These are phyloP conservation scores for Coemansia sp. DNA, from an alignment of 192 early-diverging fungal species.

Conservation along the genomic window DNA sequence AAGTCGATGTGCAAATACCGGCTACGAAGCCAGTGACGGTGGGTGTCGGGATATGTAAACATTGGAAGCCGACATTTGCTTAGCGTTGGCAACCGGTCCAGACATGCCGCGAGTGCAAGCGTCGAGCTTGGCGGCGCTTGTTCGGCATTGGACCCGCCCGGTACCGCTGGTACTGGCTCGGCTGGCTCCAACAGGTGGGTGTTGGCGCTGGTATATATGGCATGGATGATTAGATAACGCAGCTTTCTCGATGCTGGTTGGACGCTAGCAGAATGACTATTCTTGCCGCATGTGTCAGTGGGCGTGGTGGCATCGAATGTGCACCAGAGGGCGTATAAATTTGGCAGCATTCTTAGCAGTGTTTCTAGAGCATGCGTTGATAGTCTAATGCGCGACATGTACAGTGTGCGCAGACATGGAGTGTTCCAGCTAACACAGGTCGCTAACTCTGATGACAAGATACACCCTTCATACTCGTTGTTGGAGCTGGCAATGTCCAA, in stretches of 20 bases:
- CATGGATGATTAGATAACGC: slow-evolving; percentile 44
- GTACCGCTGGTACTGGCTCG: neutral
- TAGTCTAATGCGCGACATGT: slow-evolving; percentile 37
- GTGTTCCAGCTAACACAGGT: slow-evolving; percentile 26
- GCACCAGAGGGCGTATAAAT: slow-evolving; percentile 48
- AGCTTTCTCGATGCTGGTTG: neutral
- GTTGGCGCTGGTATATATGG: slow-evolving; percentile 9
- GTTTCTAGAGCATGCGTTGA: slow-evolving; percentile 15
- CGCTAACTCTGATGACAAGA: slow-evolving; percentile 27
- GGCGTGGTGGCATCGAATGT: slow-evolving; percentile 33
- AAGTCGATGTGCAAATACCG: slow-evolving; percentile 36
- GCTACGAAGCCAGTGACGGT: slow-evolving; percentile 32
- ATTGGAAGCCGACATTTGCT: slow-evolving; percentile 49
- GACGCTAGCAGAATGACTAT: neutral
- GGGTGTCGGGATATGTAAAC: slow-evolving; percentile 50
- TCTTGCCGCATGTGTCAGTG: neutral
- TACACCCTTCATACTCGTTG: slow-evolving; percentile 51
- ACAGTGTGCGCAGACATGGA: slow-evolving; percentile 34
- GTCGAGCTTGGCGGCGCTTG: slow-evolving; percentile 3
- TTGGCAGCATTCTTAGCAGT: slow-evolving; percentile 35
- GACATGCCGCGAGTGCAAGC: slow-evolving; percentile 20
- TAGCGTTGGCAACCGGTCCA: slow-evolving; percentile 28
- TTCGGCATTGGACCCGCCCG: neutral
- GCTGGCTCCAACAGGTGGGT: neutral
- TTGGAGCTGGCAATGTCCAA: slow-evolving; percentile 55